Evolutionary conservation across 257 asterid species (phyloP), one percentile per base, ranked within the genome.

Genomic region (Hygrophila difformis): DNA sequence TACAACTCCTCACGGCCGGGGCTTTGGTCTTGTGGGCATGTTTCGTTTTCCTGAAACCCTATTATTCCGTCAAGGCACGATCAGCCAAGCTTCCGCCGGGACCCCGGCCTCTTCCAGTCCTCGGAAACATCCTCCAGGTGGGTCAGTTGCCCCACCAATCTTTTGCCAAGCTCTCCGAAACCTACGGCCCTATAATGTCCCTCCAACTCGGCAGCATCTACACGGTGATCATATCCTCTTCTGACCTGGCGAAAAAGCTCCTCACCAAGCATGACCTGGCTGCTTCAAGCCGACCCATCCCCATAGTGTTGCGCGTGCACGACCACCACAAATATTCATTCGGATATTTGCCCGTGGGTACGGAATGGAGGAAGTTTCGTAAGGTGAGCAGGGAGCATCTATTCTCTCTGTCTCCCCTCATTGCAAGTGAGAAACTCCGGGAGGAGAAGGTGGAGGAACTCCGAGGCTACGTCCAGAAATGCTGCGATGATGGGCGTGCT

Each of bases 331-430:
- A 57, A 18, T 33, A 47, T 21, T 51, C 69, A 0, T 8, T 72
- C 11, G 59, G 40, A 0, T 66, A 57, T 43, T 43, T 69, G 1
- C 72, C 78, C 0, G 62, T 38, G 2, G 66, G 22, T 3, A 4
- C 15, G 13, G 34, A 18, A 12, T 75, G 82, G 82, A 43, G 67
- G 1, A 53, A 31, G n/a, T 12, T 53, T 4, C 71, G 82, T 4
- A 56, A 53, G 3, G 28, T 75, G 31, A 53, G 70, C 55, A 75
- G 35, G 26, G 63, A 59, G 7, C 65, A 63, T 0, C 37, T 75
- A 47, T 71, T 75, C 55, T 59, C 79, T 0, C 18, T 6, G 12
- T 53, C 42, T 5, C 49, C 51, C 3, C 41, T 75, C 10, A 71
- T 64, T 4, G 61, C 53, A 3, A 55, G 51, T 13, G 66, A 60